Percentiles rank a stretch among this genome's conserved stretches.
Conservation (phyloP, 352 stramenopile genomes). For the Globisporangium cystogenes region DNA sequence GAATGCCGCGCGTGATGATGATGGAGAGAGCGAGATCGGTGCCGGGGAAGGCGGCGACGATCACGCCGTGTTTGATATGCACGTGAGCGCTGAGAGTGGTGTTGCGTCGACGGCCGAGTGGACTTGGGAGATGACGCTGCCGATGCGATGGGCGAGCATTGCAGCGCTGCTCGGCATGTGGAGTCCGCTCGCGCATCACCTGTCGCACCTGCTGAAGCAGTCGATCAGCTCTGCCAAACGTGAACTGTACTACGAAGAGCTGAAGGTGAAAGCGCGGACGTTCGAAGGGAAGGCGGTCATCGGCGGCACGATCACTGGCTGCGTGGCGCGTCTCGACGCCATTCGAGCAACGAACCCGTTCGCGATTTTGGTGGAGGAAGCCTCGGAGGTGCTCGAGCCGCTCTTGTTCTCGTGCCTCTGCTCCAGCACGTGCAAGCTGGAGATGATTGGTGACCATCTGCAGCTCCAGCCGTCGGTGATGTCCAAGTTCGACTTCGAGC, state of each 20-base stretch:
- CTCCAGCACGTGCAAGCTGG: slow-evolving; percentile 77
- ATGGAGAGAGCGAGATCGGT: slow-evolving; percentile 23
- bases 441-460: slow-evolving; percentile 89
- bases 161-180: slow-evolving; percentile 22
- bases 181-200: slow-evolving; percentile 9
- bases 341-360: slow-evolving; percentile 85
- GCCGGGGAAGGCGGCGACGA: slow-evolving; percentile 6
- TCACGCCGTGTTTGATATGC: slow-evolving; percentile 11
- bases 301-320: slow-evolving; percentile 84
- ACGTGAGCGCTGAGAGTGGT: background rate
- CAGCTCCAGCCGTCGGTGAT: slow-evolving; percentile 83
- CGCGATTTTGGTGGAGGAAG: slow-evolving; percentile 83
- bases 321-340: slow-evolving; percentile 72
- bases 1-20: slow-evolving; percentile 6
- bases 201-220: slow-evolving; percentile 7
- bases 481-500: slow-evolving; percentile 80
- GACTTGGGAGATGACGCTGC: slow-evolving; percentile 68
- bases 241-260: slow-evolving; percentile 51
- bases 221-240: slow-evolving; percentile 24
- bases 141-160: slow-evolving; percentile 49
- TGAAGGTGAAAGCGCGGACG: slow-evolving; percentile 55
- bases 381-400: slow-evolving; percentile 84
- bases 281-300: slow-evolving; percentile 86
- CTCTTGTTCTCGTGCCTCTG: slow-evolving; percentile 82
- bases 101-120: slow-evolving; percentile 29